Base-by-base conservation (phyloP, 2,329 filamentous ascomycete species). In the Aspergillus viridinutans region DNA sequence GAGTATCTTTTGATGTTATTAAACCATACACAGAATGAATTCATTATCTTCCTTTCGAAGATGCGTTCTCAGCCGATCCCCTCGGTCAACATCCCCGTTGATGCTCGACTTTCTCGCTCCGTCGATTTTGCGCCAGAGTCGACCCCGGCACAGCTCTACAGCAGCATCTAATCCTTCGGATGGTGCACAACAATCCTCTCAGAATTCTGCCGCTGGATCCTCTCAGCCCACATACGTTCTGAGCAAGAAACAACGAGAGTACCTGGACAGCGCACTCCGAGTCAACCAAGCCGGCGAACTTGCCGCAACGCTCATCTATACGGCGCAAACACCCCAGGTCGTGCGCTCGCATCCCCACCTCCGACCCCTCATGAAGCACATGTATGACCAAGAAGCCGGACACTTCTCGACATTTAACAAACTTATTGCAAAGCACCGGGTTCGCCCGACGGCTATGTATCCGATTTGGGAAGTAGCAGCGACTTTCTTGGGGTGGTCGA, bases 261-360 rank as follows among this genome's bases (percentile, higher is more conserved):
- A 88, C 67, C 85, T 95, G 50, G 87, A 89, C 57, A 84, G 87
- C 28, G 90, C 90, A 17, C 86, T 97, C 29, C 91, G 94, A 60
- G 94, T 99, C 56, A 97, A 99, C 75, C 94, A 99, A 77, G 92
- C 94, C 25, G 94, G 94, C 70, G 94, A 99, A 77, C 85, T 99
- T n/a, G 94, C 94, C 54, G 94, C 94, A 29, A 93, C 90, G 26
- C 85, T 96, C 55, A 99, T 99, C 74, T 99, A 97, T 79, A 86
- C 85, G 1, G 87, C 90, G 1, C 94, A 99, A 74, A 93, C 86
- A 0, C 91, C 92, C 0, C 84, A 87, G n/a, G 78, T 97, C 53
- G 81, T 91, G 56, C 83, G 85, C 63, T 84, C 88, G 4, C 88
- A 97, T 72, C 93, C 94, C 1, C 90, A 96, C 71, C 86, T 99